phyloP scores from a whole-genome alignment of 306 rosid genomes.

The Neltuma alba region DNA sequence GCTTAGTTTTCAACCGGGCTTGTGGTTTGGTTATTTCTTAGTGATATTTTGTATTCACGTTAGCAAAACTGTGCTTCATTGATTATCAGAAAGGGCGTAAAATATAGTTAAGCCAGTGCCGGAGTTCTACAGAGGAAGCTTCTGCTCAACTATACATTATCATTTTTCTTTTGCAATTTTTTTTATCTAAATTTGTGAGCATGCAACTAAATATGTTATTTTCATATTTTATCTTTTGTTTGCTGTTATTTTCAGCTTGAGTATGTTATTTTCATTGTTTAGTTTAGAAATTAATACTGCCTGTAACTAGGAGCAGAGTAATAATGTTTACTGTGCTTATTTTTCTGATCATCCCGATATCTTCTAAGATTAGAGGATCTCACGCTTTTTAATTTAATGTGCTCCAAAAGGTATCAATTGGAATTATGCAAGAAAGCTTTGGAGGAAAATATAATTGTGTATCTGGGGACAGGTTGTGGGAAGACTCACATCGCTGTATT shows the following conservation, averaged over 20 bases:
- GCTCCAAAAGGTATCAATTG: slow-evolving; percentile 70
- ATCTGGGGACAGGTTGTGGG: slow-evolving; percentile 93
- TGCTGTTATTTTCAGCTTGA: not conserved
- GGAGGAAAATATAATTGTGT: slow-evolving; percentile 89
- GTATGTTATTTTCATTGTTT: not conserved
- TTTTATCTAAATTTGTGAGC: not conserved
- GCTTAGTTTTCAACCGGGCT: slow-evolving; percentile 20
- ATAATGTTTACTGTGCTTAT: slow-evolving; percentile 23
- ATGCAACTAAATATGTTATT: not conserved
- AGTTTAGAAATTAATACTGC: slow-evolving; percentile 9
- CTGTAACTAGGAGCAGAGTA: not conserved
- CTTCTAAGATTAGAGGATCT: slow-evolving; percentile 17
- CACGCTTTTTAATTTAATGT: slow-evolving; percentile 19
- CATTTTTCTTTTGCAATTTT: not conserved
- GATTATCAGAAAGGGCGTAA: slow-evolving; percentile 9
- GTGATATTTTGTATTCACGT: slow-evolving; percentile 20
- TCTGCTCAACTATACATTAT: not conserved
- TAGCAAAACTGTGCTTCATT: slow-evolving; percentile 17
- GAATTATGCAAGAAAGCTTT: slow-evolving; percentile 80
- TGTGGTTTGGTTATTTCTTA: slow-evolving; percentile 17
- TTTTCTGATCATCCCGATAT: slow-evolving; percentile 1
- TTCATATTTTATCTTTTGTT: not conserved
- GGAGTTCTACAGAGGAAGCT: slow-evolving; percentile 6
- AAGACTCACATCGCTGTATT: slow-evolving; percentile 93
- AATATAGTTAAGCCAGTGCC: not conserved